These are phyloP conservation scores for Helianthus tuberosus DNA, from an alignment of 129 eudicot genomes.

Conservation along the genomic window DNA sequence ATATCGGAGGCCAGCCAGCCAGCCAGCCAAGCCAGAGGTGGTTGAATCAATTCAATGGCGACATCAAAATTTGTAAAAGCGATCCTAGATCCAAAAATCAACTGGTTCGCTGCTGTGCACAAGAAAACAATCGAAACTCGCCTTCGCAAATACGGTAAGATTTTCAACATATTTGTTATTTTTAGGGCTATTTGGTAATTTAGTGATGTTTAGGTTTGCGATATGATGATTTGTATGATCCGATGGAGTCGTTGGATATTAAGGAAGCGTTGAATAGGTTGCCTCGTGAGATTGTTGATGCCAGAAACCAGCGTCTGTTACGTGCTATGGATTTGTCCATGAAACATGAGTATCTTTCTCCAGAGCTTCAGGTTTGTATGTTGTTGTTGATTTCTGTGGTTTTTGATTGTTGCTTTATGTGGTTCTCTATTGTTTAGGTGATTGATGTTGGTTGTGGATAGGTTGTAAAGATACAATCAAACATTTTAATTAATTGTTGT, in stretches of 20 bases:
- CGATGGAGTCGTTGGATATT: conserved; percentile 61
- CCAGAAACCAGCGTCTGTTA: conserved; percentile 70
- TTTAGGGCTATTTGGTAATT: not conserved
- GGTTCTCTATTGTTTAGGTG: too few species aligned
- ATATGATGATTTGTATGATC: conserved; percentile 76
- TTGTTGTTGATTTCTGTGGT: not conserved
- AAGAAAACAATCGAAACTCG: conserved; percentile 49
- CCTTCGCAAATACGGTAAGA: conserved; percentile 55
- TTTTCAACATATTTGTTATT: not conserved
- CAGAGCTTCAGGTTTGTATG: conserved; percentile 53
- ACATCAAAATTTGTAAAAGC: conserved; percentile 40
- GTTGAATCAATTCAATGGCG: conserved; percentile 36
- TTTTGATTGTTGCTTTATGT: too few species aligned
- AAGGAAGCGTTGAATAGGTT: conserved; percentile 67
- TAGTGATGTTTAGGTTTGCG: conserved; percentile 46
- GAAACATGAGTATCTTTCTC: conserved; percentile 73
- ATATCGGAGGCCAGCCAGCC: not conserved
- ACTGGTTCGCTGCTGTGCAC: conserved; percentile 61
- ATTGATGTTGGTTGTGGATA: not conserved
- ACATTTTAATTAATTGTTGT: not conserved
- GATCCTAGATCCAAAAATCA: conserved; percentile 54
- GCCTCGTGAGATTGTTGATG: conserved; percentile 73
- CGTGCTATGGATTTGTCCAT: conserved; percentile 82
- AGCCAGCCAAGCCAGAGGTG: not conserved
- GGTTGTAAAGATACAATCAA: not conserved